Percentiles rank a stretch among this genome's conserved stretches.
phyloP scores from a whole-genome alignment of 1,284 basidiomycete species.

The Sphaerobolus stellatus region DNA sequence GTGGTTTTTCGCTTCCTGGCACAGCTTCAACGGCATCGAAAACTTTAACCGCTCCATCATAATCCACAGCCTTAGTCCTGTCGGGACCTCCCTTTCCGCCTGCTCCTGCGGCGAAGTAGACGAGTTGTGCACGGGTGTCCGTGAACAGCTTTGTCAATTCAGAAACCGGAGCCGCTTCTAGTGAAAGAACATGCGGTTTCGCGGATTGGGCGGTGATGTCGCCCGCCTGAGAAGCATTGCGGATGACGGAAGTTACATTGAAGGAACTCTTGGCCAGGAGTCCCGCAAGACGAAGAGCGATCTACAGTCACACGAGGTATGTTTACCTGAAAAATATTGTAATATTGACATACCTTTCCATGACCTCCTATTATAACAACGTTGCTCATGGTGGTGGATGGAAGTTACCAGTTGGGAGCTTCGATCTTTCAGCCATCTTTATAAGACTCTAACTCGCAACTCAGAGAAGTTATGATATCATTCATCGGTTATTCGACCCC shows the following conservation, averaged over 20 bases:
- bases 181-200: constrained; percentile 54
- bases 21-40: constrained; percentile 68
- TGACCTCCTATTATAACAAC: constrained; percentile 52
- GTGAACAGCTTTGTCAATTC: constrained; percentile 53
- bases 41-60: constrained; percentile 69
- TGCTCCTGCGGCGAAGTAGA: constrained; percentile 70
- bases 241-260: constrained; percentile 59
- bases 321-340: background rate
- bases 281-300: constrained; percentile 55
- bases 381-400: constrained; percentile 19
- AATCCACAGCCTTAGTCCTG: constrained; percentile 67
- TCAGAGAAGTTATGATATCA: too few species aligned
- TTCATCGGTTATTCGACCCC: too few species aligned
- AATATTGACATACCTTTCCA: constrained; percentile 41
- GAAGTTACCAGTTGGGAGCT: too few species aligned
- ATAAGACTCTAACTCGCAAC: too few species aligned
- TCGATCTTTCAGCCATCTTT: too few species aligned
- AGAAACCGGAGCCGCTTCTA: constrained; percentile 52
- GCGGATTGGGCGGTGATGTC: constrained; percentile 49
- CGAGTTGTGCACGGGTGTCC: constrained; percentile 46
- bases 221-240: constrained; percentile 43
- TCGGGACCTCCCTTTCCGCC: constrained; percentile 66
- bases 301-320: constrained; percentile 28
- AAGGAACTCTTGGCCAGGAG: constrained; percentile 41
- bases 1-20: constrained; percentile 46